Base-by-base conservation (phyloP, 2,329 filamentous ascomycete species). In the Monilinia polystroma region DNA sequence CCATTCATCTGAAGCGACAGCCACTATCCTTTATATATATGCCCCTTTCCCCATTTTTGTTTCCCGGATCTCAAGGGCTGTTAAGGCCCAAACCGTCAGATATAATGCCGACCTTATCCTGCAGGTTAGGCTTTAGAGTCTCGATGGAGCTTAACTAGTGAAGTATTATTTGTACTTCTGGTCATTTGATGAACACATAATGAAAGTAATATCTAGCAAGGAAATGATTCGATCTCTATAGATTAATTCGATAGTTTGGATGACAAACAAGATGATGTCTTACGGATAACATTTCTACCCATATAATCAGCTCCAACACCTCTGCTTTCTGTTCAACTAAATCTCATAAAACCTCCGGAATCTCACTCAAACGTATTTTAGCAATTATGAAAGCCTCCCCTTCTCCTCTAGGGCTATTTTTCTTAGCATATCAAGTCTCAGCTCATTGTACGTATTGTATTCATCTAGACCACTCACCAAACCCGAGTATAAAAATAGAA, bases 401-500 rank as follows among this genome's bases (percentile, higher is more conserved):
- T 32, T 59, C 32, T 45, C 55, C 59, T 10, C 12, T 66, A 23
- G 53, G 47, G 18, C 29, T 67, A 45, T 41, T 32, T 6, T 45
- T 59, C 32, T 23, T 51, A 10, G 14, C 52, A 16, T 29, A 16
- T 16, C 23, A 64, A 43, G 43, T 38, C 20, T 66, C 56, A 8
- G 66, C 49, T 20, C 66, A 68, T 56, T 68, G 66, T 68, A 62
- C 26, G 54, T 20, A 57, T 38, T 26, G 54, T 20, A 57, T 38
- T 26, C 7, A 20, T 0, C 32, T 32, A 52, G 6, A 41, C 43
- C 18, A 45, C 14, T 20, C n/a, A 23, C 45, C 8, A 53, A 47
- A n/a, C 47, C 32, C n/a, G 6, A 29, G 26, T 29, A 62, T n/a
- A 18, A 20, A 29, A 49, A 29, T 5, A 23, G 29, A 38, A 49